A percentile compares a stretch with the other conserved stretches of the same genome.
Conservation (phyloP, 352 stramenopile species). For the Proteromonas lacertae region DNA sequence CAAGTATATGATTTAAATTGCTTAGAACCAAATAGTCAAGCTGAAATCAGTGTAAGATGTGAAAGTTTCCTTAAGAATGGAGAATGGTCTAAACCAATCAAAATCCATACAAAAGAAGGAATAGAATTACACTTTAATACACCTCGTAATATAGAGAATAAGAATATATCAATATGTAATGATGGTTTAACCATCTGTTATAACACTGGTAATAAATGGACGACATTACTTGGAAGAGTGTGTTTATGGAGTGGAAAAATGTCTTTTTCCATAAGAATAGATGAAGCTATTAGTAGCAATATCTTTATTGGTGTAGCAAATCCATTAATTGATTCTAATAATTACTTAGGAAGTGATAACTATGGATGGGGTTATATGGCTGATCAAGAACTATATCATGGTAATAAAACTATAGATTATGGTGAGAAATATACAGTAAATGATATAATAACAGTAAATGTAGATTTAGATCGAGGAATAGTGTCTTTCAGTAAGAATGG, state of each 20-base stretch:
- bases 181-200: slow-evolving; percentile 25
- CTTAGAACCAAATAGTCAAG: too few species aligned
- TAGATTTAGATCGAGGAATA: slow-evolving; percentile 38
- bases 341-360: slow-evolving; percentile 79
- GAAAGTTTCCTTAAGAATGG: too few species aligned
- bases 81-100: too few species aligned
- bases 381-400: slow-evolving; percentile 89
- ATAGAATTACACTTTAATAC: too few species aligned
- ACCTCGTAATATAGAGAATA: too few species aligned
- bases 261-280: slow-evolving; percentile 41
- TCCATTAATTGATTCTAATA: slow-evolving; percentile 44
- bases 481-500: slow-evolving; percentile 44
- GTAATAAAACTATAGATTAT: slow-evolving; percentile 50
- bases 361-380: slow-evolving; percentile 92
- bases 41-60: too few species aligned
- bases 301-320: slow-evolving; percentile 82
- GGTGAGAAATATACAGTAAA: slow-evolving; percentile 34
- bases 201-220: slow-evolving; percentile 42
- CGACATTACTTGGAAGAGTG: slow-evolving; percentile 26
- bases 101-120: too few species aligned
- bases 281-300: slow-evolving; percentile 73
- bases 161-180: too few species aligned
- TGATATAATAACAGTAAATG: slow-evolving; percentile 26
- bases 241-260: slow-evolving; percentile 30
- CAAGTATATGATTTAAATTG: too few species aligned